Evolutionary conservation across 306 rosid genomes (phyloP).

Genomic region (Lagenaria siceraria): DNA sequence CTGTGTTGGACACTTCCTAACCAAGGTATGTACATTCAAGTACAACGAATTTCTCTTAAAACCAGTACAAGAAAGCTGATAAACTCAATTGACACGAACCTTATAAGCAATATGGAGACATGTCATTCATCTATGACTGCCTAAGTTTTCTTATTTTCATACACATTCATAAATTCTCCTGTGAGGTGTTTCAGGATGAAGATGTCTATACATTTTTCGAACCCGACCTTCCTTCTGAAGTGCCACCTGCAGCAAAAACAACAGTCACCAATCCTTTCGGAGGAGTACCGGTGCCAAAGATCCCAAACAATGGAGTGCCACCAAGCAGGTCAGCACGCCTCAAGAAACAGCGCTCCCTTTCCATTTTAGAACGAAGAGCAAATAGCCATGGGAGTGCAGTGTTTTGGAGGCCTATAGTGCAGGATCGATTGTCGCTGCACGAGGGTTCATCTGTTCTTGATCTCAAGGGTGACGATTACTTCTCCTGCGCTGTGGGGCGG

Average conservation of each 20-base stretch:
- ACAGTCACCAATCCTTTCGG: conserved; percentile 20
- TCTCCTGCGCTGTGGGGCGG: conserved; percentile 71
- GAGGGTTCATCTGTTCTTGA: conserved; percentile 91
- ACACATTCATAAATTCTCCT: neutral
- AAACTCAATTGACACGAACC: too few species aligned
- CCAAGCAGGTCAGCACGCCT: conserved; percentile 34
- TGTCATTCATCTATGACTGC: neutral
- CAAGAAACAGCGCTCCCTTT: conserved; percentile 66
- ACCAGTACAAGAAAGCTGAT: too few species aligned
- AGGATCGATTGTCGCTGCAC: conserved; percentile 31
- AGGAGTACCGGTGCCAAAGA: conserved; percentile 29
- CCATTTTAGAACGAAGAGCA: conserved; percentile 44
- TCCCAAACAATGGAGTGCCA: conserved; percentile 23
- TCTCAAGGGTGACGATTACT: conserved; percentile 78
- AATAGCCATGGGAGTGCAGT: conserved; percentile 14
- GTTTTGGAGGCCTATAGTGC: conserved; percentile 28
- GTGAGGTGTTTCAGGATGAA: conserved; percentile 61
- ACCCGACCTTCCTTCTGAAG: conserved; percentile 72
- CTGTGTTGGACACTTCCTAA: conserved; percentile 77
- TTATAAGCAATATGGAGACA: too few species aligned
- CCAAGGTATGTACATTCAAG: conserved; percentile 38
- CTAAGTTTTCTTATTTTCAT: neutral
- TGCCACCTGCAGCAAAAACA: conserved; percentile 28
- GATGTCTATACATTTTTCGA: conserved; percentile 79
- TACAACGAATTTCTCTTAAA: too few species aligned